Base-by-base conservation (phyloP, 208 protist species). In the Leishmania mexicana region DNA sequence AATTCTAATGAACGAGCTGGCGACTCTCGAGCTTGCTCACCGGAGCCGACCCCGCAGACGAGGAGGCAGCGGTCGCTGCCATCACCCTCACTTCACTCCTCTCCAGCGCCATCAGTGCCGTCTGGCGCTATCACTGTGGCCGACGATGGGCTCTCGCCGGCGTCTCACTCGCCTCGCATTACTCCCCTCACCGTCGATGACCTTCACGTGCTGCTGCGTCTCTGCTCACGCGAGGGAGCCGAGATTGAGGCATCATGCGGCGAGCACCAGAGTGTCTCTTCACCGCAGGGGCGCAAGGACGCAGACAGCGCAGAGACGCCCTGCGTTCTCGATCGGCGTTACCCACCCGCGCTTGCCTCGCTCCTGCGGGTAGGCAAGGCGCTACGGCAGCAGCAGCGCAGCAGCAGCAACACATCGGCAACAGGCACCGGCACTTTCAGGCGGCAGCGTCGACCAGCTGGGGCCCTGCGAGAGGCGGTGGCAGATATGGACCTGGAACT, bases 121-220 rank as follows among this genome's bases (percentile, higher is more conserved):
- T 31, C 68, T 35, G 45, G 7, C 13, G 24, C 42, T 13, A 42
- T n/a, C 21, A 10, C 35, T 42, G 76, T 28, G 42, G 21, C 76
- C 21, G 24, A 8, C 31, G 21, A 58, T 45, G 31, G 73, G 58
- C 38, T 45, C 11, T 38, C 31, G 28, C 58, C 76, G 38, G 54
- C 49, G 24, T 58, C 78, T 42, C 15, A 47, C 40, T 49, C 65
- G 24, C 31, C 28, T 31, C 42, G 24, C 19, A 31, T 49, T 21
- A 74, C 73, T 31, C 51, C 35, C 1, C 80, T 88, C 53, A 79
- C 81, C 1, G 58, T 78, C 21, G 40, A 78, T 31, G 84, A 90
- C 74, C 62, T 90, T 65, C 75, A 88, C 58, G 3, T 57, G 31
- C 62, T 90, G 67, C 78, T 90, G 7, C 75, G 81, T 19, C 80